phyloP scores from a whole-genome alignment of 257 asterid genomes.

The Catharanthus roseus region DNA sequence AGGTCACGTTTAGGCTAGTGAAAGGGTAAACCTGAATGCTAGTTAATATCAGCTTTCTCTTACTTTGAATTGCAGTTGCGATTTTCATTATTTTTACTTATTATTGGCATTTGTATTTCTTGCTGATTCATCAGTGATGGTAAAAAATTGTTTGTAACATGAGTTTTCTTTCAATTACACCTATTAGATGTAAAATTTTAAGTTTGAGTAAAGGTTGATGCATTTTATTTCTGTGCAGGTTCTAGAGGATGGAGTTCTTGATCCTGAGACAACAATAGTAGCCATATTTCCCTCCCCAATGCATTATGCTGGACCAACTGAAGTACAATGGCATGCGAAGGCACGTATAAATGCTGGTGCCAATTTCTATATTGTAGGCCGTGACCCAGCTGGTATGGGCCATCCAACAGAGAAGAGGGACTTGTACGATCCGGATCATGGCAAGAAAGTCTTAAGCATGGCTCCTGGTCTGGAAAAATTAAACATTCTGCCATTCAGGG shows the following conservation, averaged over 20 bases:
- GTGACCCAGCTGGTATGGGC: conserved; percentile 92
- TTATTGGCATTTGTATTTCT: conserved; percentile 1
- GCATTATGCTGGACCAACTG: conserved; percentile 95
- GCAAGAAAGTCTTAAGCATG: conserved; percentile 86
- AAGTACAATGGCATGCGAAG: conserved; percentile 95
- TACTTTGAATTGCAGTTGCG: not conserved
- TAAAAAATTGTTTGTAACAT: not conserved
- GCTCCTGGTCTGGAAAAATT: conserved; percentile 81
- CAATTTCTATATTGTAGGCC: conserved; percentile 83
- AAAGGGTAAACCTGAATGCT: not conserved
- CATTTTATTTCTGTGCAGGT: conserved; percentile 37
- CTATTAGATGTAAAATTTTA: not conserved
- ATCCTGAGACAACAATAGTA: conserved; percentile 76
- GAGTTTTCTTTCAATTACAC: not conserved
- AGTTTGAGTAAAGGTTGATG: not conserved
- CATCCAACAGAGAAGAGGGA: conserved; percentile 86
- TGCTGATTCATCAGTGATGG: not conserved
- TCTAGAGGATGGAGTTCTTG: conserved; percentile 79
- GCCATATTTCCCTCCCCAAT: conserved; percentile 85
- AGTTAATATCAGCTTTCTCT: not conserved
- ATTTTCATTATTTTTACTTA: not conserved
- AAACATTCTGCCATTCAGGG: conserved; percentile 79
- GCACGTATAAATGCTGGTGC: conserved; percentile 88
- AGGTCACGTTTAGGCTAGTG: not conserved
- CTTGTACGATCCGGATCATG: conserved; percentile 80